Evolutionary conservation across 208 protist species (phyloP), one percentile per base, ranked within the genome.

Genomic region (Wallacemonas collosoma): DNA sequence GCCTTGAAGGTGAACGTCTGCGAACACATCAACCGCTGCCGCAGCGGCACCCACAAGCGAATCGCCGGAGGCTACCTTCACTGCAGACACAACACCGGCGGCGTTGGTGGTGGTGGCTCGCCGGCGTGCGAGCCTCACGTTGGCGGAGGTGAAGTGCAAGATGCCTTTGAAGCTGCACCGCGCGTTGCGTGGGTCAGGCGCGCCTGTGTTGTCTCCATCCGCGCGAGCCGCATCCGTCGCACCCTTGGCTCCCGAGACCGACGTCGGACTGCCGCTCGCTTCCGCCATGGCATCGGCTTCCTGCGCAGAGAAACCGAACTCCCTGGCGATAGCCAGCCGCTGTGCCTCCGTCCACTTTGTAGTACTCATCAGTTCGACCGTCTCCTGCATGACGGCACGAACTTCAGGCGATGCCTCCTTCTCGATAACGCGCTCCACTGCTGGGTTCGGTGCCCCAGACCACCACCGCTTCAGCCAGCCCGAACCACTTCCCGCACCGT

Each of bases 321-420:
- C 84, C 45, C 83, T 81, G 12, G 86, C 89, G 67, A 94, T 88
- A 15, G 79, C 79, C 2, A 81, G 55, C 5, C 89, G 86, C 72
- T 94, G 84, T 36, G 74, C 76, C n/a, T 81, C 74, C 3, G 86
- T 87, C 86, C 86, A 91, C 15, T 68, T 56, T 2, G 77, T 80
- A 6, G 89, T 80, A 9, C 72, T 76, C 62, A 94, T 83, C 26
- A 94, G 80, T 47, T 85, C 73, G 35, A 90, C 73, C 58, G 82
- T 82, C 40, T 85, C 69, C 48, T 86, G 80, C 62, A 90, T 72
- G 48, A 91, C 86, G 36, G 62, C 80, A 0, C 68, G 78, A 8
- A 75, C 74, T 36, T 82, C 82, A 2, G 77, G 68, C n/a, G 60
- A 74, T 1, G 79, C n/a, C 11, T 71, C 63, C 35, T 72, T 71